A percentile compares a stretch with the other conserved stretches of the same genome.
These are phyloP conservation scores for Rhizophora apiculata DNA, from an alignment of 345 rosid species.

Conservation along the genomic window DNA sequence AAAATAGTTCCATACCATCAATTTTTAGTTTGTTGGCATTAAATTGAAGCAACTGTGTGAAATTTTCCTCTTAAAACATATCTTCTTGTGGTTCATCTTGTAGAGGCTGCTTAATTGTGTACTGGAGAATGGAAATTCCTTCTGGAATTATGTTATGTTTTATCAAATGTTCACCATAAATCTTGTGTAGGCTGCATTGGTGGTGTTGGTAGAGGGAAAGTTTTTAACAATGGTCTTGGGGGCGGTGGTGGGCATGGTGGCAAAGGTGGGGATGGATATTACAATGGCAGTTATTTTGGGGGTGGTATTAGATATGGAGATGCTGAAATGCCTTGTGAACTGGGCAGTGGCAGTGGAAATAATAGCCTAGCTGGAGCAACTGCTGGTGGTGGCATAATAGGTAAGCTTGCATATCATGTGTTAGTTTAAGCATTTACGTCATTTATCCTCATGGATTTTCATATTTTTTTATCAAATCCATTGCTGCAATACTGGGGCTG, in stretches of 20 bases:
- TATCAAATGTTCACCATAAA: conserved; percentile 9
- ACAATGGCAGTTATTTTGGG: conserved; percentile 59
- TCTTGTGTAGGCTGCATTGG: conserved; percentile 70
- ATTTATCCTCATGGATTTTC: no score
- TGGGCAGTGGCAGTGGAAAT: conserved; percentile 95
- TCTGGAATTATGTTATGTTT: conserved; percentile 5
- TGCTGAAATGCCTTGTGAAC: conserved; percentile 89
- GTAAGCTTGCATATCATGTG: conserved; percentile 28
- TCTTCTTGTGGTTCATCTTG: not conserved
- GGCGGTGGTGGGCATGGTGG: conserved; percentile 99
- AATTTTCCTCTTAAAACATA: not conserved
- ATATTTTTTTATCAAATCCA: no score
- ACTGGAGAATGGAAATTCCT: not conserved
- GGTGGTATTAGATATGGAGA: conserved; percentile 79
- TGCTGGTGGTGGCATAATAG: conserved; percentile 90
- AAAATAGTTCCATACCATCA: not conserved
- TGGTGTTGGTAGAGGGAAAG: conserved; percentile 79
- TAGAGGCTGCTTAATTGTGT: not conserved
- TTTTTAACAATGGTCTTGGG: conserved; percentile 63
- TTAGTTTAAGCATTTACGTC: not conserved
- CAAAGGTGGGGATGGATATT: conserved; percentile 77
- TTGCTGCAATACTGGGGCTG: no score
- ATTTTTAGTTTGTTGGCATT: not conserved
- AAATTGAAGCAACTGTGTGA: not conserved
- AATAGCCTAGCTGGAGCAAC: conserved; percentile 60